Percentiles rank a stretch among this genome's conserved stretches.
Conservation (phyloP, 164 flowering plant species). For the Magnolia sinica region DNA sequence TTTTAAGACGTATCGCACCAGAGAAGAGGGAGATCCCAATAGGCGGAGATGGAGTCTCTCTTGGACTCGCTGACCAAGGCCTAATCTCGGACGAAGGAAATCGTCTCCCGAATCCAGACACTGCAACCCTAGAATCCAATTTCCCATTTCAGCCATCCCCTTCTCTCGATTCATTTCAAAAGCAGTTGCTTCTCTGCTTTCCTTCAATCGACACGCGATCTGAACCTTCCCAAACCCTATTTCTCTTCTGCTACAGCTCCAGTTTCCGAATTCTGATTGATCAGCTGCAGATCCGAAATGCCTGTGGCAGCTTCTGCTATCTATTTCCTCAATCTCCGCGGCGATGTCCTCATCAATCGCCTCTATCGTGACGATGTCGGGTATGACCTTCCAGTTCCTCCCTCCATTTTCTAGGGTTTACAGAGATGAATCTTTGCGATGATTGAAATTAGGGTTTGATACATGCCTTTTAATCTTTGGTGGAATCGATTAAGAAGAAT, state of each 20-base stretch:
- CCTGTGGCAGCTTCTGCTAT: conserved; percentile 99
- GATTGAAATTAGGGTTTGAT: background rate
- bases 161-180: no score
- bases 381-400: conserved; percentile 27
- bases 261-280: background rate
- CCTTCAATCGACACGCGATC: no score
- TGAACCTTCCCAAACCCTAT: background rate
- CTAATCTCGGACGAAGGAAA: no score
- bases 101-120: no score
- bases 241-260: background rate
- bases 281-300: conserved; percentile 43
- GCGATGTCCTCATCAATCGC: conserved; percentile 98
- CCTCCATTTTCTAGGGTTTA: background rate
- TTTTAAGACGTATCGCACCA: no score
- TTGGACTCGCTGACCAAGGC: no score
- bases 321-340: conserved; percentile 93
- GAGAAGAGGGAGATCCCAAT: no score
- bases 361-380: conserved; percentile 98
- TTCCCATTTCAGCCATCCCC: no score
- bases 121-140: no score
- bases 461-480: background rate
- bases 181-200: no score
- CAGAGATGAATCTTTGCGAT: background rate
- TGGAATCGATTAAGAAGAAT: no score
- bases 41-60: no score